A percentile compares a stretch with the other conserved stretches of the same genome.
phyloP scores from a whole-genome alignment of 345 rosid genomes.

The Moricandia arvensis region DNA sequence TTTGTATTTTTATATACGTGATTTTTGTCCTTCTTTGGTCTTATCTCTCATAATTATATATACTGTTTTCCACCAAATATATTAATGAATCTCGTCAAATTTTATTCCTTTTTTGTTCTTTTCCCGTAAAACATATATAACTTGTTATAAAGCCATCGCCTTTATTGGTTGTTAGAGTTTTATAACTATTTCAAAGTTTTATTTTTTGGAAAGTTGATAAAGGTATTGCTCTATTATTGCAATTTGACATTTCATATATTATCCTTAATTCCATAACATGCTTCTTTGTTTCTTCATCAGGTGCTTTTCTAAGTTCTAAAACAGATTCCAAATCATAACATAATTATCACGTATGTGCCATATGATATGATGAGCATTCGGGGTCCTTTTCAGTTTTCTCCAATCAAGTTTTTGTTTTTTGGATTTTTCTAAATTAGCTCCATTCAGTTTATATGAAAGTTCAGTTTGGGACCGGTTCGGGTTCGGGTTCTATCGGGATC shows the following conservation, averaged over 20 bases:
- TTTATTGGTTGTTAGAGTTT: slow-evolving; percentile 22
- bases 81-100: slow-evolving; percentile 21
- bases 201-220: slow-evolving; percentile 5
- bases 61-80: slow-evolving; percentile 2
- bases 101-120: slow-evolving; percentile 17
- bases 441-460: too few species aligned
- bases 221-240: slow-evolving; percentile 34
- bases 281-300: slow-evolving; percentile 12
- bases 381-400: too few species aligned
- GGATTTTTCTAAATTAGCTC: too few species aligned
- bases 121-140: too few species aligned
- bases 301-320: slow-evolving; percentile 12
- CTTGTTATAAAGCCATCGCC: slow-evolving; percentile 19
- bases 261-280: slow-evolving; percentile 8
- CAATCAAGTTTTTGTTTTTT: too few species aligned
- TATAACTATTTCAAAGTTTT: slow-evolving; percentile 21
- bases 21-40: slow-evolving; percentile 32
- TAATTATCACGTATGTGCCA: background rate
- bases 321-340: background rate
- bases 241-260: slow-evolving; percentile 36
- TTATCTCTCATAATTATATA: slow-evolving; percentile 17
- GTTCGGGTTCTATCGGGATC: too few species aligned
- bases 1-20: background rate
- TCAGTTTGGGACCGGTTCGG: too few species aligned
- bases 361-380: too few species aligned